Conservation (phyloP, 164 flowering plant species). For the Houttuynia cordata region DNA sequence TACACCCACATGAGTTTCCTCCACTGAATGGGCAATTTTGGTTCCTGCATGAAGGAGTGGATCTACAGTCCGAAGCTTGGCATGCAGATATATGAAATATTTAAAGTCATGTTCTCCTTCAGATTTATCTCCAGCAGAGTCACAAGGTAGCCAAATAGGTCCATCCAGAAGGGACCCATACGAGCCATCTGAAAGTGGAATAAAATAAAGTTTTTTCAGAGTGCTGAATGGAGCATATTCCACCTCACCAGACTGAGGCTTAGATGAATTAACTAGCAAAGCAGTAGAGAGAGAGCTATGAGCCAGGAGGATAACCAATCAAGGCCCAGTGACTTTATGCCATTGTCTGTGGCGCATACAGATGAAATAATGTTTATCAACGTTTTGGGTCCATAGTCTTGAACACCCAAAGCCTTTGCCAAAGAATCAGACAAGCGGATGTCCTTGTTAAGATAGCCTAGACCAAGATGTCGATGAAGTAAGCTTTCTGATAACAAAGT, state of each 20-base stretch:
- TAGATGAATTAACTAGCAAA: constrained; percentile 18
- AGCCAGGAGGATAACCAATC: constrained; percentile 70
- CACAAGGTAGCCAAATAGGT: constrained; percentile 75
- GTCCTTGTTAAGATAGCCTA: constrained; percentile 63
- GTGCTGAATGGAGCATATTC: constrained; percentile 27
- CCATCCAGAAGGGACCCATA: constrained; percentile 56
- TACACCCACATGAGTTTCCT: constrained; percentile 19
- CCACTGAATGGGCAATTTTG: constrained; percentile 13
- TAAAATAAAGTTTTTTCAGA: constrained; percentile 50
- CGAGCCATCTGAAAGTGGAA: constrained; percentile 89
- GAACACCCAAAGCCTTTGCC: constrained; percentile 67
- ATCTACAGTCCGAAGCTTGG: constrained; percentile 59
- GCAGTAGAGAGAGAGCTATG: constrained; percentile 30
- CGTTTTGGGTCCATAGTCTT: constrained; percentile 67
- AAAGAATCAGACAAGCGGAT: constrained; percentile 55
- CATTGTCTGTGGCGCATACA: constrained; percentile 30
- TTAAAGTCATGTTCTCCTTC: constrained; percentile 30
- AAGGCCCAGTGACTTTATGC: constrained; percentile 50
- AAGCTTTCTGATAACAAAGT: constrained; percentile 48
- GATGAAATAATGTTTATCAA: constrained; percentile 44
- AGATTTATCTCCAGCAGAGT: constrained; percentile 19
- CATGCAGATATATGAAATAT: constrained; percentile 49
- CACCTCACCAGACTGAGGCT: constrained; percentile 10
- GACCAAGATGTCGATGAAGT: constrained; percentile 67
- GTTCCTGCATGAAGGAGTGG: constrained; percentile 40